phyloP scores from a whole-genome alignment of 257 asterid species.

The Ocimum tenuiflorum region DNA sequence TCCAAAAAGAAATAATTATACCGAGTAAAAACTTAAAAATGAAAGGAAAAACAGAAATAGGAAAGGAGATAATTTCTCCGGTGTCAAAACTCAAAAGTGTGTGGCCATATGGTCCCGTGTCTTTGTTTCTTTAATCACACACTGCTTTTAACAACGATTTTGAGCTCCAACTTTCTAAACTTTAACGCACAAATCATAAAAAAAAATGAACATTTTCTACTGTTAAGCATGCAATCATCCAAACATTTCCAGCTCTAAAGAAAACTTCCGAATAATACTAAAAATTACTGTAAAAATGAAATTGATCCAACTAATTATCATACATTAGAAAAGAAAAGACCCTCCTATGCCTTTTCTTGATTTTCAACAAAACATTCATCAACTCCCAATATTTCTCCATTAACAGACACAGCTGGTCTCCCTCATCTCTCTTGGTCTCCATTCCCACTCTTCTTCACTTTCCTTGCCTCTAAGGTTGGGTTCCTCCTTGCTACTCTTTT shows the following conservation, averaged over 20 bases:
- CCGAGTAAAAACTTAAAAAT: too few relatives aligned
- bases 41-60: too few relatives aligned
- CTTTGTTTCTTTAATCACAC: slow-evolving; percentile 10
- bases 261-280: too few relatives aligned
- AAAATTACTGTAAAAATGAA: not conserved
- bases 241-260: too few relatives aligned
- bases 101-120: slow-evolving; percentile 11
- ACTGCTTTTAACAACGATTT: not conserved
- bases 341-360: slow-evolving; percentile 18
- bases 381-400: slow-evolving; percentile 41
- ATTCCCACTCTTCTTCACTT: slow-evolving; percentile 31
- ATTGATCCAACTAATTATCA: slow-evolving; percentile 10
- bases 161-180: not conserved
- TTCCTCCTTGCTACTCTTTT: slow-evolving; percentile 29
- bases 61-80: too few relatives aligned
- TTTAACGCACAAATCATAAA: not conserved
- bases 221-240: not conserved
- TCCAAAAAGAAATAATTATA: too few relatives aligned
- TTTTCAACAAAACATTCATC: slow-evolving; percentile 50
- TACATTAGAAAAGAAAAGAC: slow-evolving; percentile 8
- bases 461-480: slow-evolving; percentile 50
- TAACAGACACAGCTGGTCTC: slow-evolving; percentile 18
- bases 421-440: slow-evolving; percentile 14
- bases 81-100: not conserved
- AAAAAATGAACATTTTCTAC: not conserved